phyloP scores from a whole-genome alignment of 1,284 basidiomycete genomes.

The Ceratobasidium sp. region DNA sequence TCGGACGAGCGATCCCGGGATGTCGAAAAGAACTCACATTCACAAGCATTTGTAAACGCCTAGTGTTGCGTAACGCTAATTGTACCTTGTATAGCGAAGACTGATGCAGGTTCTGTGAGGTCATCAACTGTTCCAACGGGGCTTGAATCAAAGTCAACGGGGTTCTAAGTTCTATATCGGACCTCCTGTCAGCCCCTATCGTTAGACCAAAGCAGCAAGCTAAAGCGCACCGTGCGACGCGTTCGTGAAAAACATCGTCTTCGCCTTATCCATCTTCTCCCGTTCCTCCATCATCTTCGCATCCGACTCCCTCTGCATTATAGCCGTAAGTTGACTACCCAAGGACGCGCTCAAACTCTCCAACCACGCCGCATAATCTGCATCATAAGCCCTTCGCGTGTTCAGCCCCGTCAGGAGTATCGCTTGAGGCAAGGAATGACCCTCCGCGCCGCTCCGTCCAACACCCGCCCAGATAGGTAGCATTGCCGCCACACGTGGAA shows the following conservation, averaged over 20 bases:
- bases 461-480: slow-evolving; percentile 2
- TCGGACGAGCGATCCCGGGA: not conserved
- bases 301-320: slow-evolving; percentile 44
- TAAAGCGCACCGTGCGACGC: slow-evolving; percentile 48
- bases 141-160: slow-evolving; percentile 51
- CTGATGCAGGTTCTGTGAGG: slow-evolving; percentile 31
- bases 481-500: slow-evolving; percentile 9
- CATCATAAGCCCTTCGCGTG: slow-evolving; percentile 44
- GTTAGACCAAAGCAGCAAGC: too few species aligned
- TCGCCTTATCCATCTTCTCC: slow-evolving; percentile 51
- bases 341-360: slow-evolving; percentile 42
- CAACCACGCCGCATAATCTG: slow-evolving; percentile 44
- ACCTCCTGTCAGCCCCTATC: too few species aligned
- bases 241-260: slow-evolving; percentile 53
- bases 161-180: slow-evolving; percentile 52
- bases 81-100: slow-evolving; percentile 48
- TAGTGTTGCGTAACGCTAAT: slow-evolving; percentile 50
- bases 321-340: slow-evolving; percentile 38
- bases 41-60: slow-evolving; percentile 49
- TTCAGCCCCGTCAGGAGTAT: slow-evolving; percentile 43
- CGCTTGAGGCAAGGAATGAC: slow-evolving; percentile 18
- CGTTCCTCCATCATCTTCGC: slow-evolving; percentile 46
- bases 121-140: slow-evolving; percentile 24
- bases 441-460: not conserved
- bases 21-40: slow-evolving; percentile 49